phyloP scores from a whole-genome alignment of 163 green algal genomes.

The Trebouxia gelatinosa region DNA sequence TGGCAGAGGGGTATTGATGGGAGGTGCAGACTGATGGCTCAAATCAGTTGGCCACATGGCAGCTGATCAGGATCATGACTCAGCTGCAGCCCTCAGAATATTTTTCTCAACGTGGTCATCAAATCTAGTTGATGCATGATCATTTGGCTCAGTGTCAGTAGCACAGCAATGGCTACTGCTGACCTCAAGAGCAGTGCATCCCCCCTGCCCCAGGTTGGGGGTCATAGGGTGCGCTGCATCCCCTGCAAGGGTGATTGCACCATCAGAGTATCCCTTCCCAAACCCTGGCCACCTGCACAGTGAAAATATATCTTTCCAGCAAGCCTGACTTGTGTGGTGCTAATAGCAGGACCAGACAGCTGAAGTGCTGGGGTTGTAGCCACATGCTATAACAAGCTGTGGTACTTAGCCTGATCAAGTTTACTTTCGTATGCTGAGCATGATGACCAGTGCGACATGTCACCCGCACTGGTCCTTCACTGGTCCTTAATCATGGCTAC shows the following conservation, averaged over 20 bases:
- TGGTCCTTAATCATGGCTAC: too few relatives aligned
- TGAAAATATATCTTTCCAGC: background rate
- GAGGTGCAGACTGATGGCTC: too few relatives aligned
- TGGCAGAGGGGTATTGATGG: too few relatives aligned
- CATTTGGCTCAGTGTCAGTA: background rate
- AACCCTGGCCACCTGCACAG: slow-evolving; percentile 43
- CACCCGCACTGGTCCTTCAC: too few relatives aligned
- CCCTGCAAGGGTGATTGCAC: slow-evolving; percentile 55
- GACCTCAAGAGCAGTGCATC: slow-evolving; percentile 74
- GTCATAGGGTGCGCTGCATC: slow-evolving; percentile 83
- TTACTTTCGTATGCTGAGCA: too few relatives aligned
- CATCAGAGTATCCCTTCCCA: slow-evolving; percentile 2
- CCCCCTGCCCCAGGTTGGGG: slow-evolving; percentile 82
- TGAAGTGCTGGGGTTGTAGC: too few relatives aligned
- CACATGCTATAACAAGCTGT: too few relatives aligned
- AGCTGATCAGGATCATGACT: background rate
- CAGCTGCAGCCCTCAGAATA: background rate
- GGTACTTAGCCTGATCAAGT: too few relatives aligned
- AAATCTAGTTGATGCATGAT: background rate
- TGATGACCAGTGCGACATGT: too few relatives aligned
- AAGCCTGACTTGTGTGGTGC: too few relatives aligned
- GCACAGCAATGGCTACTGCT: background rate
- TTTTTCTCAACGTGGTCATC: background rate
- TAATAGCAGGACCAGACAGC: background rate
- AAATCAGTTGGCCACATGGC: too few relatives aligned